Base-by-base conservation (phyloP, 352 stramenopile species). In the Pythium sukuiense region DNA sequence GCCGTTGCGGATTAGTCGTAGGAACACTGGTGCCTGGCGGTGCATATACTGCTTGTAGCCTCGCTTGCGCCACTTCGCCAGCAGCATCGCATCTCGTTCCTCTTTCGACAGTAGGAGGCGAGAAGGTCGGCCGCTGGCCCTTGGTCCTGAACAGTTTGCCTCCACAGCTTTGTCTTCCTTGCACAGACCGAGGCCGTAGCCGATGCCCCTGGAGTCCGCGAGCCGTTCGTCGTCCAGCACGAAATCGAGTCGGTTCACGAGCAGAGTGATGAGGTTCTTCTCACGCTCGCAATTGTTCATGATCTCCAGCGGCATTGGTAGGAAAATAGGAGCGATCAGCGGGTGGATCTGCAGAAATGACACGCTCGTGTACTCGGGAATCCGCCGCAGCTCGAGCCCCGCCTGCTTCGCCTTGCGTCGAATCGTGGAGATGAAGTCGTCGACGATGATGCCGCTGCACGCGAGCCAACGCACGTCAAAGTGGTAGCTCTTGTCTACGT, bases 31-130 rank as follows among this genome's bases (percentile, higher is more conserved):
- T 2, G 78, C 62, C n/a, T 69, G 61, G 27, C 83, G 76, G 59
- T 93, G 85, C 58, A 91, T 88, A 52, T 88, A 82, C 74, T 93
- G 85, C 46, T 83, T 77, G 68, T 93, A 93, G 3, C 83, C 82
- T 27, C 85, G 80, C 55, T 67, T 77, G 20, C 76, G 74, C 76
- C 81, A 89, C 27, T 72, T 72, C 32, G 83, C 69, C 7, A 75
- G 30, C 6, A 61, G 24, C 14, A 56, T 30, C 1, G 71, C 26
- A 73, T 65, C 58, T 73, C 55, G 30, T 61, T 80, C 65, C n/a
- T 72, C 79, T 14, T 59, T 59, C 13, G 76, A 81, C 33, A 70
- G 54, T 3, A 77, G 77, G 0, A 79, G 74, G 8, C 75, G 73
- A 6, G 76, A 73, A 0, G 71, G 62, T 14, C 74, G 64, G 0